Evolutionary conservation across 768 basidiomycete species (phyloP), one percentile per base, ranked within the genome.

Genomic region (Lactifluus volemus): DNA sequence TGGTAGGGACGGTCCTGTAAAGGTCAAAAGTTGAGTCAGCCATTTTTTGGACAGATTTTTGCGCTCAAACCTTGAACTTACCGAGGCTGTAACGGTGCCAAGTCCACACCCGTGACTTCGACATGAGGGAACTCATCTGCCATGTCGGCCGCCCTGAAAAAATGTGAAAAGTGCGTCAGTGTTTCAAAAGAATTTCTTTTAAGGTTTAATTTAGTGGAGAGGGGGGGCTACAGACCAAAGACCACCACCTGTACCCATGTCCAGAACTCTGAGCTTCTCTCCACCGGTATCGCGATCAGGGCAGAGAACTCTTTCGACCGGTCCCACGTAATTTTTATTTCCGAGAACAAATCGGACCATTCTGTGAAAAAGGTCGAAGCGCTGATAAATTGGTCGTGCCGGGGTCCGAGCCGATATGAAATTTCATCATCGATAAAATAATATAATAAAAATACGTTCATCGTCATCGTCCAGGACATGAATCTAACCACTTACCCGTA

Each of bases 61-160:
- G 25, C 25, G 25, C 25, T 25, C 25, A 25, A 36, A 56, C 42
- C 17, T 59, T 53, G 59, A 45, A 68, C 69, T 58, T 72, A 87
- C 86, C 81, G 78, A 52, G 86, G 84, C 68, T 88, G 86, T 44
- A 88, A 81, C 64, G 86, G 86, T 25, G 85, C 85, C 38, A 88
- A 78, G 74, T 88, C 86, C 62, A 86, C 75, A 25, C 85, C 86
- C 69, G 84, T 78, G 63, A 88, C 83, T 65, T 86, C 83, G 60
- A 78, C 84, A 52, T 73, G 70, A 48, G 82, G 83, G 70, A 88
- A 88, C 71, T 85, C 84, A 66, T 87, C 84, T 52, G 86, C 86
- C 73, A 88, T 80, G 70, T 84, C 83, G 64, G 87, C 81, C 29
- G 86, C 84, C 86, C 85, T 87, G 55, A 34, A 29, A 8, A 15